phyloP scores from a whole-genome alignment of 331 rosid genomes.

The Quercus lobata region DNA sequence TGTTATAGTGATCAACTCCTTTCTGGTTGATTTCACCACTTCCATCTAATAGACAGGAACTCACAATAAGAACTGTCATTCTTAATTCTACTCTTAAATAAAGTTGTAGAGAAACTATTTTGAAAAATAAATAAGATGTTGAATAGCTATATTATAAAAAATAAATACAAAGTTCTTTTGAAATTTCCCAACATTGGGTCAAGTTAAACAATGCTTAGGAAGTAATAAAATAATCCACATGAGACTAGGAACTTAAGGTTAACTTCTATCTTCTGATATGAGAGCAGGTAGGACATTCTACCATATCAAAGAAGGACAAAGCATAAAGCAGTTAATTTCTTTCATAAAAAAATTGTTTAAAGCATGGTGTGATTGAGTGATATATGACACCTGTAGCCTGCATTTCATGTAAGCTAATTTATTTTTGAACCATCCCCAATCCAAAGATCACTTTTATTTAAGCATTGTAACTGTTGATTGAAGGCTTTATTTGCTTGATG shows the following conservation, averaged over 20 bases:
- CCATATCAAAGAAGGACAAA: not conserved
- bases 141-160: not conserved
- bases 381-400: not conserved
- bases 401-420: not conserved
- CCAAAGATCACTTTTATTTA: not conserved
- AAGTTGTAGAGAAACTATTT: not conserved
- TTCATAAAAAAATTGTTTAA: not conserved
- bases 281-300: not conserved
- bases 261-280: not conserved
- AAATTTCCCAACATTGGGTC: not conserved
- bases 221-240: not conserved
- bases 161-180: too few species aligned
- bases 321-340: not conserved
- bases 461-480: not conserved
- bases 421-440: not conserved
- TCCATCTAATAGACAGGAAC: conserved; percentile 51
- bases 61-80: not conserved
- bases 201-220: not conserved
- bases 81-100: not conserved
- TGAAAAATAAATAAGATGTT: not conserved
- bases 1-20: conserved; percentile 82
- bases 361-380: not conserved
- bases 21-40: conserved; percentile 71
- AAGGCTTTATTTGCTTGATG: not conserved
- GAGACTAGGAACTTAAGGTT: not conserved